A percentile compares a stretch with the other conserved stretches of the same genome.
Conservation (phyloP, 306 rosid species). For the apple (Malus domestica) region ASM211411v1 NC_041800.1:1635001-1635500, state of each 20-base stretch:
- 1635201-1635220: conserved; percentile 7
- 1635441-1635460: background rate
- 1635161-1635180: background rate
- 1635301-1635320: background rate
- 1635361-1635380: background rate
- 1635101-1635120: background rate
- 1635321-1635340: background rate
- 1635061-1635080: no score
- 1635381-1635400: background rate
- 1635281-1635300: background rate
- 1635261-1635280: conserved; percentile 13
- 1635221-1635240: conserved; percentile 11
- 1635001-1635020: no score
- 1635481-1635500: no score
- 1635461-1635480: background rate
- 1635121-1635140: background rate
- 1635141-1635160: no score
- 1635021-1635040: no score
- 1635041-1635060: no score
- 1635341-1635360: background rate
- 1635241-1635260: conserved; percentile 12
- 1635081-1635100: no score
- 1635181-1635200: background rate
- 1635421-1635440: background rate
- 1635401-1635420: background rate